Conservation (phyloP, 225 moss, liverwort and hornwort genomes). For the Climacium dendroides region DNA sequence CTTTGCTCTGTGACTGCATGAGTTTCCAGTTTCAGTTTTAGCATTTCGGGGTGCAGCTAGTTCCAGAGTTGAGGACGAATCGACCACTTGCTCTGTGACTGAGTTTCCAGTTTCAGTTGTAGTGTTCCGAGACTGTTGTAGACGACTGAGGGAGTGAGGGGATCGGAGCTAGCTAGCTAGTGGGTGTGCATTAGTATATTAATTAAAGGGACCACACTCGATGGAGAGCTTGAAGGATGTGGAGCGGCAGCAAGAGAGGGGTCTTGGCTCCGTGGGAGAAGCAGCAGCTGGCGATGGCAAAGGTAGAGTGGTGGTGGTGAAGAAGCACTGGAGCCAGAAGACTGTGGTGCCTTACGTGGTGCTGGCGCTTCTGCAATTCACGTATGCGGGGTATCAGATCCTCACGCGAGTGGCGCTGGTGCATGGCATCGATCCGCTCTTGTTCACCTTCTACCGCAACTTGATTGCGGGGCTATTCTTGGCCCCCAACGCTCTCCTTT, state of each 20-base stretch:
- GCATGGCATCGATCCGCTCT: not conserved
- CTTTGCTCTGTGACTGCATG: not conserved
- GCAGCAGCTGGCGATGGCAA: not conserved
- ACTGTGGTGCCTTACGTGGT: not conserved
- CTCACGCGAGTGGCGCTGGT: constrained; percentile 12
- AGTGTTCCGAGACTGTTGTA: not conserved
- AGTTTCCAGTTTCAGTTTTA: not conserved
- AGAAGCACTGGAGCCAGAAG: not conserved
- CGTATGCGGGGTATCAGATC: not conserved
- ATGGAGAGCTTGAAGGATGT: not conserved
- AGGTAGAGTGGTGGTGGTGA: not conserved
- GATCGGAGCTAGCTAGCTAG: not conserved
- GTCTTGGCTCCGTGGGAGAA: not conserved
- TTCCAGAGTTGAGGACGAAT: not conserved
- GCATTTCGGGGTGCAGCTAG: not conserved
- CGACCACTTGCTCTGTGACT: not conserved
- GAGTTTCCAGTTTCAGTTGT: too few species aligned
- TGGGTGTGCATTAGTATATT: not conserved
- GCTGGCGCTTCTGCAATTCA: not conserved
- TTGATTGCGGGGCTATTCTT: not conserved
- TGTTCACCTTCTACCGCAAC: constrained; percentile 12
- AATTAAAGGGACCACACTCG: not conserved
- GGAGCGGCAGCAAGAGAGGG: not conserved
- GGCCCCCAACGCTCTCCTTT: not conserved
- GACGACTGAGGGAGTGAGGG: not conserved